Evolutionary conservation across 768 basidiomycete species (phyloP).

Genomic region (Pleurotus pulmonarius): DNA sequence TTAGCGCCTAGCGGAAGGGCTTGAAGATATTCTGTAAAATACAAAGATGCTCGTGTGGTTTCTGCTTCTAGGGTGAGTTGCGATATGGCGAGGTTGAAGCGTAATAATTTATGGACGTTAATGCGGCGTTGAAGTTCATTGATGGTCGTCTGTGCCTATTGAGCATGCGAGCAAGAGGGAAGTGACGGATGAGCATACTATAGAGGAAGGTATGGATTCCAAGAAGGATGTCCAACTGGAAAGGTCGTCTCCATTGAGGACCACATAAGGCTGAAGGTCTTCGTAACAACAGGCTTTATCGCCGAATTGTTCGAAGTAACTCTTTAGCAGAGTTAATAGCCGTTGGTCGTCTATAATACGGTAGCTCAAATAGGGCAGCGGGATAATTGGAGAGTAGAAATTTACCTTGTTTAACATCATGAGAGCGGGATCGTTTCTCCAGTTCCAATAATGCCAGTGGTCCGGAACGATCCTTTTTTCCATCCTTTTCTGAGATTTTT

Average conservation of each 20-base stretch:
- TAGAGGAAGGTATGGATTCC: constrained; percentile 39
- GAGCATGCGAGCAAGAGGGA: neutral
- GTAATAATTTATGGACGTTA: constrained; percentile 73
- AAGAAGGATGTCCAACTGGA: constrained; percentile 54
- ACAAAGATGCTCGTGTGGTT: constrained; percentile 43
- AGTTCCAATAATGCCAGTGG: constrained; percentile 74
- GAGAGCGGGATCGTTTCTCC: constrained; percentile 52
- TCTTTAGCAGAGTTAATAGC: constrained; percentile 48
- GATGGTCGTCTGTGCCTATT: constrained; percentile 36
- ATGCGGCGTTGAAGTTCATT: constrained; percentile 63
- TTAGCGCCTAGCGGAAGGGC: constrained; percentile 63
- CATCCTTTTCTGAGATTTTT: constrained; percentile 60
- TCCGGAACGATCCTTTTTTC: constrained; percentile 69
- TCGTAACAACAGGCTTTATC: constrained; percentile 87
- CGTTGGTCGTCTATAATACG: constrained; percentile 33
- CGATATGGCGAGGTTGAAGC: constrained; percentile 47
- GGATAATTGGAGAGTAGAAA: neutral
- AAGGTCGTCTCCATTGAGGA: constrained; percentile 43
- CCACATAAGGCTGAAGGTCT: constrained; percentile 70
- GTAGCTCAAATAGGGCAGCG: constrained; percentile 3
- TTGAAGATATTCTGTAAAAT: constrained; percentile 59
- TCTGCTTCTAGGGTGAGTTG: constrained; percentile 60
- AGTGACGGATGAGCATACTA: constrained; percentile 32
- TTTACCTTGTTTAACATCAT: constrained; percentile 46
- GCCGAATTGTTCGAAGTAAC: constrained; percentile 70